Conservation (phyloP, 2,329 filamentous ascomycete species). For the Apiospora saccharicola region DNA sequence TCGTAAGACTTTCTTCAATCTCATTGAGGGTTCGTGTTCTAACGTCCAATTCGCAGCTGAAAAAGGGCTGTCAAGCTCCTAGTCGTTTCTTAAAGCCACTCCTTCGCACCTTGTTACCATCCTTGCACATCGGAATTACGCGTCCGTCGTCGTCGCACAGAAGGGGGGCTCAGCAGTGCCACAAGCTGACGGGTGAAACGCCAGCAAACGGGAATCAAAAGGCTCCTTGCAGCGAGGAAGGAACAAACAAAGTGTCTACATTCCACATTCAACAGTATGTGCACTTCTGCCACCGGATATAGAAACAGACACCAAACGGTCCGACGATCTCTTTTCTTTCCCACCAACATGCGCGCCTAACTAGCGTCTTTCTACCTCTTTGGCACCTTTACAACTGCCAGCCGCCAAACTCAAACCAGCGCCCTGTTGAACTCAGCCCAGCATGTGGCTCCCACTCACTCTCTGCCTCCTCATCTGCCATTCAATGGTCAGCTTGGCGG, state of each 20-base stretch:
- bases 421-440: neutral
- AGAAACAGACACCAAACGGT: neutral
- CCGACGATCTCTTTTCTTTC: neutral
- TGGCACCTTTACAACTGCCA: neutral
- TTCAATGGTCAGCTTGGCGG: neutral
- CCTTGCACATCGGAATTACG: neutral
- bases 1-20: neutral
- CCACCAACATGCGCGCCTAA: neutral
- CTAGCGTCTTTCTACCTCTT: neutral
- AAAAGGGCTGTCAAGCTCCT: neutral
- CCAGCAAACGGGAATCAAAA: neutral
- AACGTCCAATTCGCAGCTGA: neutral
- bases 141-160: neutral
- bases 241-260: neutral
- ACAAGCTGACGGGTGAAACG: neutral
- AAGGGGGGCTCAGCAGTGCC: conserved; percentile 1
- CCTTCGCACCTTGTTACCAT: neutral
- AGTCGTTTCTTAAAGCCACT: too few species aligned
- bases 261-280: neutral
- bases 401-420: neutral
- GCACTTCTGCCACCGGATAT: neutral
- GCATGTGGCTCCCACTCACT: neutral
- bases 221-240: neutral
- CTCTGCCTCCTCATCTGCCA: neutral
- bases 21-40: neutral